Percentiles rank a stretch among this genome's conserved stretches.
Conservation (phyloP, 1,139 yeast species). For the Hyphopichia fennica region DNA sequence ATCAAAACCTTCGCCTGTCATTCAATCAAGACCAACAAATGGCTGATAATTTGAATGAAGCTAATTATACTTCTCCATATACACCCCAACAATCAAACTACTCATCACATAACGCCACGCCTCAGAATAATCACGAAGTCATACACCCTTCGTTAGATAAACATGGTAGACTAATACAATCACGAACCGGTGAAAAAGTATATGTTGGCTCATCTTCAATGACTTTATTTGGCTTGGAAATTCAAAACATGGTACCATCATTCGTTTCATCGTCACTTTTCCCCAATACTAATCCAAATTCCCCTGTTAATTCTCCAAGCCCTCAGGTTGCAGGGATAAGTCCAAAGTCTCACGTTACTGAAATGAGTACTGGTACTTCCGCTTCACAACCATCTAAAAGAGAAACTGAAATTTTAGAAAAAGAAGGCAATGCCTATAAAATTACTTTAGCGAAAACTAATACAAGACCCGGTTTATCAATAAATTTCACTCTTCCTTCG, state of each 20-base stretch:
- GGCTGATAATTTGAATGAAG: neutral
- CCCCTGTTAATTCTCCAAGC: conserved; percentile 12
- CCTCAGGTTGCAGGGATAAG: conserved; percentile 8
- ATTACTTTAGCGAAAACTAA: conserved; percentile 68
- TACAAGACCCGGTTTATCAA: conserved; percentile 65
- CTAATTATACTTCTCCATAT: neutral
- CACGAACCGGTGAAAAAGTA: conserved; percentile 71
- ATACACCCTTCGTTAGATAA: conserved; percentile 69
- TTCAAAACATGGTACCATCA: conserved; percentile 58
- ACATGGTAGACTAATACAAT: conserved; percentile 67
- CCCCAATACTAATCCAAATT: conserved; percentile 10
- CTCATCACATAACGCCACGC: neutral
- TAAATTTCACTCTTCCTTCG: conserved; percentile 70
- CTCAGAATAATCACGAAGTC: conserved; percentile 34
- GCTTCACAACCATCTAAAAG: conserved; percentile 16
- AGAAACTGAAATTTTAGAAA: conserved; percentile 54
- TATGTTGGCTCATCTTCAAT: conserved; percentile 80
- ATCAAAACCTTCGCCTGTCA: conserved; percentile 3
- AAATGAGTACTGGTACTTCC: conserved; percentile 1
- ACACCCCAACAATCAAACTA: neutral
- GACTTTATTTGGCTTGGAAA: conserved; percentile 77
- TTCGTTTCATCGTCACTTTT: conserved; percentile 19
- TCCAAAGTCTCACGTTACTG: conserved; percentile 12
- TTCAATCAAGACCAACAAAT: neutral
- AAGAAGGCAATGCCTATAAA: conserved; percentile 73